Evolutionary conservation across 306 rosid genomes (phyloP).

Genomic region (Glycyrrhiza uralensis): DNA sequence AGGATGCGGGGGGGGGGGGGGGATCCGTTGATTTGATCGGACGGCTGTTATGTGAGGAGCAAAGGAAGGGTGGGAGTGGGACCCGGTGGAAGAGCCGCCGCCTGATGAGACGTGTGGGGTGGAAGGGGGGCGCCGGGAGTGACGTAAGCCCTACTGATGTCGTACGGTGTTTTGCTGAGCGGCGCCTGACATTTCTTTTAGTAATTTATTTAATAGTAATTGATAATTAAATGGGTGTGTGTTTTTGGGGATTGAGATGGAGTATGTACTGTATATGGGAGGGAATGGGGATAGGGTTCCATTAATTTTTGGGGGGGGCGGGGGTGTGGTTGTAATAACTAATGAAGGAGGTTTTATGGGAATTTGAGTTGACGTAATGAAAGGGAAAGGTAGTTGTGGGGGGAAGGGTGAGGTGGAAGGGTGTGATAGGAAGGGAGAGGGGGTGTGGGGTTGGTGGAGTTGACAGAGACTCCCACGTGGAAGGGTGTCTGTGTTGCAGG

Average conservation of each 20-base stretch:
- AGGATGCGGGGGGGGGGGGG: too few species aligned
- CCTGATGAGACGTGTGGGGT: conserved; percentile 64
- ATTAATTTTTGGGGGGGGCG: neutral
- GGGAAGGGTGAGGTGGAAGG: neutral
- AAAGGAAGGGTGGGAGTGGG: conserved; percentile 20
- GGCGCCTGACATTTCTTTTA: conserved; percentile 43
- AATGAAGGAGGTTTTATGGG: neutral
- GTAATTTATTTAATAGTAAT: neutral
- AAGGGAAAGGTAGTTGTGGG: neutral
- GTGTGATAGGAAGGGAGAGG: neutral
- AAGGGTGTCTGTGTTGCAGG: conserved; percentile 73
- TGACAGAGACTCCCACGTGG: conserved; percentile 65
- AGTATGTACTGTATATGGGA: neutral
- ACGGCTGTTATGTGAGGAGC: conserved; percentile 12
- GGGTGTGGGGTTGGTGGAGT: conserved; percentile 16
- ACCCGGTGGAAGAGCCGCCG: conserved; percentile 59
- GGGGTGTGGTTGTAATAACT: too few species aligned
- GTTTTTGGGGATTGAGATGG: conserved; percentile 4
- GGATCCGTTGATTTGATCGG: too few species aligned
- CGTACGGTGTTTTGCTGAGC: conserved; percentile 45
- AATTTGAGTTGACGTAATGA: conserved; percentile 1
- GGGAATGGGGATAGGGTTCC: neutral
- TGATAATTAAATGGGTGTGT: too few species aligned
- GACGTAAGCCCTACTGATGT: conserved; percentile 62
- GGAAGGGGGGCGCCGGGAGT: conserved; percentile 22